Evolutionary conservation across 1,284 basidiomycete genomes (phyloP), one percentile per base, ranked within the genome.

Genomic region (Trichosporon sp.): DNA sequence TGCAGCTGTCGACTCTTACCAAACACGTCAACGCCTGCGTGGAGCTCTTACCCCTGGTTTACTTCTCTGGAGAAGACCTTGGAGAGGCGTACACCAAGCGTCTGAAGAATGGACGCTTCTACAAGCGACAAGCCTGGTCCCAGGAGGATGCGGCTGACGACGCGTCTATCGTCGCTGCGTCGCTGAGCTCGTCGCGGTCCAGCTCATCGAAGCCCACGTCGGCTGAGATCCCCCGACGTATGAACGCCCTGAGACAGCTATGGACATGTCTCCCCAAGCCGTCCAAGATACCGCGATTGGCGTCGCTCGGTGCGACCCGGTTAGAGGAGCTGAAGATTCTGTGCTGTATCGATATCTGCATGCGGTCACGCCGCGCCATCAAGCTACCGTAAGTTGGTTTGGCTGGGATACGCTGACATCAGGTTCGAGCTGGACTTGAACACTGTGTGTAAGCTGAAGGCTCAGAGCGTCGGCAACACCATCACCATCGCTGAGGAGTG

Each of bases 371-470:
- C 6, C 23, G 35, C n/a, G 9, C 32, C 56, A 32, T 65, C 21
- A 58, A 66, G 15, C 11, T 68, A 53, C 53, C 58, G 29, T 62
- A 42, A 65, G 65, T 21, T 34, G 5, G n/a, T 32, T 18, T 5
- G 15, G 12, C 2, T 9, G 5, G 5, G 15, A 51, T n/a, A 53
- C 5, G 23, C 65, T 65, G 62, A 67, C 62, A 18, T 8, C 66
- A 80, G 78, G 1, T 80, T 79, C 56, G 76, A 79, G 21, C 67
- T 80, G 64, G 79, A 80, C 63, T 77, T 78, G 44, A 63, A 34
- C 1, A 75, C 73, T 18, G 67, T 73, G 7, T 78, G 78, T 42
- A 72, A 64, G 2, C 67, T 80, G 65, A 75, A 75, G 65, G 77
- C 76, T 18, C 56, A 60, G 18, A 60, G 56, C n/a, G 29, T 60